These are phyloP conservation scores for Tetragonia tetragonoides DNA, from an alignment of 148 eudicot genomes.

Conservation along the genomic window DNA sequence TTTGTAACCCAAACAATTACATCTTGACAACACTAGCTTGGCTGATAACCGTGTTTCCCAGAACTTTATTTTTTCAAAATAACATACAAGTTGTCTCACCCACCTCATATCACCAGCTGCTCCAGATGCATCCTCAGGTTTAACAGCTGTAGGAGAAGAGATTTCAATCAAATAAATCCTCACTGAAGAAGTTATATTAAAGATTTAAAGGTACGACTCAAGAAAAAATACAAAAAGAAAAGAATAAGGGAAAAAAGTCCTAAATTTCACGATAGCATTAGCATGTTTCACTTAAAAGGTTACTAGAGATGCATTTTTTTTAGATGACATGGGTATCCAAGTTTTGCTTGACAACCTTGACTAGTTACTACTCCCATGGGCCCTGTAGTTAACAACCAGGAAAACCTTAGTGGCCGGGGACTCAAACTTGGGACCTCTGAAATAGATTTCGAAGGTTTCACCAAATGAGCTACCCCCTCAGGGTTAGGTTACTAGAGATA, in stretches of 20 bases:
- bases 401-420: no score
- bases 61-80: background rate
- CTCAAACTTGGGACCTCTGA: no score
- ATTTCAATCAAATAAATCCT: background rate
- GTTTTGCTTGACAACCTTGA: no score
- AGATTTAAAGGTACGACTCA: background rate
- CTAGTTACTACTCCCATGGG: no score
- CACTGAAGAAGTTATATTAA: background rate
- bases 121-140: slow-evolving; percentile 41
- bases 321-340: no score
- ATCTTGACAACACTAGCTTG: background rate
- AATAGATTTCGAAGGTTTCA: no score
- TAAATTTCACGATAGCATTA: background rate
- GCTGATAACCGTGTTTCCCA: background rate
- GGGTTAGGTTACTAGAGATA: background rate
- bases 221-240: background rate
- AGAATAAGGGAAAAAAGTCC: background rate
- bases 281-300: background rate
- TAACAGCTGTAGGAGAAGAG: slow-evolving; percentile 35
- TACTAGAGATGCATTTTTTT: no score
- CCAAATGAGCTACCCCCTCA: no score
- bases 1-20: no score
- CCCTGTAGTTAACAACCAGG: no score
- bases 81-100: slow-evolving; percentile 14
- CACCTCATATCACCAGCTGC: slow-evolving; percentile 38